Base-by-base conservation (phyloP, 1,139 yeast species). In the Nakaseomyces bracarensis region DNA sequence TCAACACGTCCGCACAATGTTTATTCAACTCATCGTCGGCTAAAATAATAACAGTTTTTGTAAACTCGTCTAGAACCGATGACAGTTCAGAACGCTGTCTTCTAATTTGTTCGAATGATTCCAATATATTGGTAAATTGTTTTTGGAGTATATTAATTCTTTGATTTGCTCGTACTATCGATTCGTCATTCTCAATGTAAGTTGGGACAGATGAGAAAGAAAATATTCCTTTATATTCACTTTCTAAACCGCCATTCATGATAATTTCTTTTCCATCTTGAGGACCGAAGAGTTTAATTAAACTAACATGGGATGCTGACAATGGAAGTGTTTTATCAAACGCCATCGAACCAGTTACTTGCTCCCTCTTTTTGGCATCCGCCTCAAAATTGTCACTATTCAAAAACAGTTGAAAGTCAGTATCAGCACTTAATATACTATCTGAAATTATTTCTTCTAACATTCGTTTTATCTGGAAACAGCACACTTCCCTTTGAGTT, bases 381-480 rank as follows among this genome's bases (percentile, higher is more conserved):
- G 66, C 26, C 9, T 13, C 7, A 14, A 20, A 33, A 15, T 21
- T 39, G 4, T 36, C 33, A 18, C 46, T 39, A 42, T 80, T 79
- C 49, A 87, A 66, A 57, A 87, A 87, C 65, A 82, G 70, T 27
- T 75, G 64, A 49, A 84, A 80, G 55, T 84, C 95, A 1, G 72
- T 67, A 60, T 86, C 96, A 35, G 67, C 68, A 47, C 77, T 75
- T 39, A 86, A 66, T 3, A 59, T 57, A 0, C 75, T 69, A 45
- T 74, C 76, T 38, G 64, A 63, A n/a, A 81, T 67, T 23, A 83
- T 78, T 56, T 82, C 82, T 44, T 61, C 66, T 46, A 87, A 69
- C 96, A 87, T 87, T 53, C 73, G 78, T 55, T 85, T 95, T 53
- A 86, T 67, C 3, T 87, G 82, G 27, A 79, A 66, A 42, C 95